These are phyloP conservation scores for Aplosporella prunicola DNA, from an alignment of 2,329 filamentous ascomycete genomes.

Conservation along the genomic window DNA sequence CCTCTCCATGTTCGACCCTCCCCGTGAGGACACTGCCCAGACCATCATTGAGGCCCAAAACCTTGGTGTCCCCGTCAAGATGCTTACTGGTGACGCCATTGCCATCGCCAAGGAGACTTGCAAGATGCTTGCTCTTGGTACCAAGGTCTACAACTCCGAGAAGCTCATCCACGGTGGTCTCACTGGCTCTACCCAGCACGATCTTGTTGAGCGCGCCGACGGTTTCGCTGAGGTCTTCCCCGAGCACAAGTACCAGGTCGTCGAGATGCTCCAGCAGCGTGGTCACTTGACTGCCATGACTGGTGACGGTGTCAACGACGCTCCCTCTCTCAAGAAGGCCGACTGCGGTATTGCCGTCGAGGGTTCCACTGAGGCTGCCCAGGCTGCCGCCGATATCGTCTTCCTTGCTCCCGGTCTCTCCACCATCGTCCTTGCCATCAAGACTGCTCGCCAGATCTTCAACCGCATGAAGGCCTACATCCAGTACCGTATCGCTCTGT, in stretches of 20 bases:
- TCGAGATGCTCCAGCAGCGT: conserved; percentile 88
- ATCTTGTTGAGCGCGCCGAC: conserved; percentile 71
- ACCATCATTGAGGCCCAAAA: conserved; percentile 68
- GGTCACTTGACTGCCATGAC: conserved; percentile 94
- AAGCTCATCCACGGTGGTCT: conserved; percentile 69
- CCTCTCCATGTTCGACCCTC: conserved; percentile 72
- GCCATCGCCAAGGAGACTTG: conserved; percentile 74
- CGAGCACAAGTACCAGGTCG: conserved; percentile 91
- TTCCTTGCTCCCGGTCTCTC: conserved; percentile 86
- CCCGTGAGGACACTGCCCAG: conserved; percentile 68
- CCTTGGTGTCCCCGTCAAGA: conserved; percentile 70
- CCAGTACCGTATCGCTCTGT: conserved; percentile 67
- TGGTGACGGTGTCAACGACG: conserved; percentile 91
- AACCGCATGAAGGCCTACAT: conserved; percentile 73
- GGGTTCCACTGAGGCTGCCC: conserved; percentile 82
- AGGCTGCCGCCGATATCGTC: conserved; percentile 85
- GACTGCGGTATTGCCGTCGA: conserved; percentile 93
- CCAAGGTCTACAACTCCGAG: conserved; percentile 73
- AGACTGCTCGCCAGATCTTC: conserved; percentile 90
- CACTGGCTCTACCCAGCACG: conserved; percentile 62
- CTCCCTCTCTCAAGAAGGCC: conserved; percentile 87
- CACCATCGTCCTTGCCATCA: conserved; percentile 85
- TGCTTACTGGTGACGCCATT: conserved; percentile 72
- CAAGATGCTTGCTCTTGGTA: conserved; percentile 71
- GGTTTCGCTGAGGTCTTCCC: conserved; percentile 93